Conservation (phyloP, 805 yeast genomes). For the Saturnispora besseyi region DNA sequence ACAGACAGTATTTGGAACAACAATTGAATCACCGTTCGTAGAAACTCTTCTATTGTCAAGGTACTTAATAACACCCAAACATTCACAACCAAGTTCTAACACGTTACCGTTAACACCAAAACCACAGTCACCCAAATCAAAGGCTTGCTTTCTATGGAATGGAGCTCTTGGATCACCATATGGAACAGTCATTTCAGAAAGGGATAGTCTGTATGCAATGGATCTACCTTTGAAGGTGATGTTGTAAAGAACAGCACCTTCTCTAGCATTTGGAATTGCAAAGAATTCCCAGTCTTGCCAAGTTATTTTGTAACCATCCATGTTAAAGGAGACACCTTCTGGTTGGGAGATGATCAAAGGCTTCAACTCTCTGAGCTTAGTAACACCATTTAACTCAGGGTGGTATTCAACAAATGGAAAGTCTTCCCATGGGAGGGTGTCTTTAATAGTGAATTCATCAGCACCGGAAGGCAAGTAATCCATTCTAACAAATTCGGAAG, state of each 20-base stretch:
- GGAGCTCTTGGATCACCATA: constrained; percentile 82
- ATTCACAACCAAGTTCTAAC: constrained; percentile 68
- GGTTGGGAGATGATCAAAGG: constrained; percentile 68
- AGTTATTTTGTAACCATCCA: constrained; percentile 48
- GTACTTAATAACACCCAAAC: constrained; percentile 72
- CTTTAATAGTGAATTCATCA: constrained; percentile 42
- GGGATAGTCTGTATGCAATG: constrained; percentile 59
- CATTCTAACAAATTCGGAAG: constrained; percentile 56
- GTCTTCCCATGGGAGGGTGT: constrained; percentile 53
- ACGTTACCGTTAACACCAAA: constrained; percentile 67
- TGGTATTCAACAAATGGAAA: constrained; percentile 63
- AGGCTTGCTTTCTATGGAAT: constrained; percentile 78
- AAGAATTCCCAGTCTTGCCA: constrained; percentile 87
- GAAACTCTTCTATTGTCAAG: constrained; percentile 51
- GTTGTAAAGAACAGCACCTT: constrained; percentile 70
- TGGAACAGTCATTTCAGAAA: constrained; percentile 83
- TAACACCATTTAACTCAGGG: constrained; percentile 56
- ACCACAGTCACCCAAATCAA: constrained; percentile 80
- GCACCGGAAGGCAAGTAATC: constrained; percentile 74
- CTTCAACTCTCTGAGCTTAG: constrained; percentile 45
- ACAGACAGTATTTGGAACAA: constrained; percentile 64
- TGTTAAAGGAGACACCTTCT: constrained; percentile 66
- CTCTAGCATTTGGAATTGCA: constrained; percentile 62
- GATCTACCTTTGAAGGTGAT: constrained; percentile 70
- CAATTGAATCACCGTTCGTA: constrained; percentile 51